These are phyloP conservation scores for Teratosphaeria viscida DNA, from an alignment of 2,329 filamentous ascomycete species.

Conservation along the genomic window DNA sequence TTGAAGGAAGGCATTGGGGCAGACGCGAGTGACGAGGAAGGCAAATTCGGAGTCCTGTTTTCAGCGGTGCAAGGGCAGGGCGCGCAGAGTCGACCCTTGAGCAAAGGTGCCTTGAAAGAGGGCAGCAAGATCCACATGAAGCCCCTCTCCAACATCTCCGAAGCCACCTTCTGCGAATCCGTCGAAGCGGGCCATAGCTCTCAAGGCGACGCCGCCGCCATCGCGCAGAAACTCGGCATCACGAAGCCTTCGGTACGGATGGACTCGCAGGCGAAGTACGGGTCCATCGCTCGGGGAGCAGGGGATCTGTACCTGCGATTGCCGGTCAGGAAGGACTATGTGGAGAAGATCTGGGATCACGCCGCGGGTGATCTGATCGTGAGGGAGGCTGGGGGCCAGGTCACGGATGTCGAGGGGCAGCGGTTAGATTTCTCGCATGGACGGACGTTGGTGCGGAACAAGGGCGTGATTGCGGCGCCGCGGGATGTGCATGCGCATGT, in stretches of 20 bases:
- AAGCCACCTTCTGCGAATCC: constrained; percentile 90
- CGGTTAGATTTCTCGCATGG: constrained; percentile 78
- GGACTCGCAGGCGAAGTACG: constrained; percentile 98
- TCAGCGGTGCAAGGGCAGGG: constrained; percentile 71
- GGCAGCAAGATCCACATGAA: constrained; percentile 69
- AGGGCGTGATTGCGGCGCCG: constrained; percentile 85
- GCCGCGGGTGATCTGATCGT: constrained; percentile 92
- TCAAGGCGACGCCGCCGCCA: constrained; percentile 76
- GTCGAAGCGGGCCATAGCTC: constrained; percentile 89
- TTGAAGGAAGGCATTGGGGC: constrained; percentile 62
- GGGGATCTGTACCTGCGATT: constrained; percentile 90
- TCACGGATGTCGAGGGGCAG: constrained; percentile 81
- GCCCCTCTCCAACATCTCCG: constrained; percentile 58
- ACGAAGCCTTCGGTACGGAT: constrained; percentile 83
- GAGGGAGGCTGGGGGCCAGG: constrained; percentile 80
- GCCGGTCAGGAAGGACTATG: constrained; percentile 74
- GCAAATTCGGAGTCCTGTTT: constrained; percentile 72
- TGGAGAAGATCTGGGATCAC: constrained; percentile 99
- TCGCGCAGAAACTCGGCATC: constrained; percentile 77
- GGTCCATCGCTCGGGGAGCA: constrained; percentile 82
- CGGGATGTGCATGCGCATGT: constrained; percentile 65
- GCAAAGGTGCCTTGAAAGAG: constrained; percentile 42
- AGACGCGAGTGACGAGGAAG: constrained; percentile 61
- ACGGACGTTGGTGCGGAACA: constrained; percentile 78
- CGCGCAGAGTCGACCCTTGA: constrained; percentile 66